phyloP scores from a whole-genome alignment of 768 basidiomycete species.

The Leccinum aurantiacum region DNA sequence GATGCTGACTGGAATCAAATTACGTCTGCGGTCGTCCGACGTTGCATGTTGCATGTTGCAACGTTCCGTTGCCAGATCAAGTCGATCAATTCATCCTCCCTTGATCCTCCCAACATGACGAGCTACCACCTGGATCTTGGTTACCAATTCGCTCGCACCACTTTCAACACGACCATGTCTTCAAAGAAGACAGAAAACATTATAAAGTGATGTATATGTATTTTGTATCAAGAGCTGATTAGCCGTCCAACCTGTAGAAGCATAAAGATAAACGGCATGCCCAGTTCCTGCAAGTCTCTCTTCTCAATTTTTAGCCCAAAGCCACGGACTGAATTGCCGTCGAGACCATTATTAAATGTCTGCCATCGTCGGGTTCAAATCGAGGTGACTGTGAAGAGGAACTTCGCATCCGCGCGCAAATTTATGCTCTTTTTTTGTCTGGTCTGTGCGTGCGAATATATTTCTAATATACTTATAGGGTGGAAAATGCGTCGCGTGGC shows the following conservation, averaged over 20 bases:
- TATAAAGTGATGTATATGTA: not conserved
- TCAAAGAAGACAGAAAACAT: not conserved
- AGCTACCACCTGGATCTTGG: not conserved
- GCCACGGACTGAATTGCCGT: conserved; percentile 20
- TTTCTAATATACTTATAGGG: conserved; percentile 8
- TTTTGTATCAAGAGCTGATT: conserved; percentile 67
- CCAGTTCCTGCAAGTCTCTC: conserved; percentile 55
- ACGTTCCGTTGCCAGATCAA: conserved; percentile 8
- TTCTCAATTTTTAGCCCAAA: conserved; percentile 43
- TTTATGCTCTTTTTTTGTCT: conserved; percentile 24
- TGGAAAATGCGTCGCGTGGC: not conserved
- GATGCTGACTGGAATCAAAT: not conserved
- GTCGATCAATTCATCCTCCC: not conserved
- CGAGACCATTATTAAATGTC: conserved; percentile 17
- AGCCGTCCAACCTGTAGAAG: conserved; percentile 53
- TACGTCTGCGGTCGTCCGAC: not conserved
- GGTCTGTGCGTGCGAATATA: conserved; percentile 56
- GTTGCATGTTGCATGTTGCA: too few species aligned
- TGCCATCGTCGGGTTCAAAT: conserved; percentile 35
- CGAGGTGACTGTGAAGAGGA: conserved; percentile 43
- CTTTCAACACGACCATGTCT: not conserved
- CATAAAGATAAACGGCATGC: conserved; percentile 61
- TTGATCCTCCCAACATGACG: not conserved
- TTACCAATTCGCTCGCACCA: conserved; percentile 1
- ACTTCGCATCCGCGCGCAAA: conserved; percentile 18